Evolutionary conservation across 1,139 yeast species (phyloP), one percentile per base, ranked within the genome.

Genomic region (Saccharomyces hybrid): DNA sequence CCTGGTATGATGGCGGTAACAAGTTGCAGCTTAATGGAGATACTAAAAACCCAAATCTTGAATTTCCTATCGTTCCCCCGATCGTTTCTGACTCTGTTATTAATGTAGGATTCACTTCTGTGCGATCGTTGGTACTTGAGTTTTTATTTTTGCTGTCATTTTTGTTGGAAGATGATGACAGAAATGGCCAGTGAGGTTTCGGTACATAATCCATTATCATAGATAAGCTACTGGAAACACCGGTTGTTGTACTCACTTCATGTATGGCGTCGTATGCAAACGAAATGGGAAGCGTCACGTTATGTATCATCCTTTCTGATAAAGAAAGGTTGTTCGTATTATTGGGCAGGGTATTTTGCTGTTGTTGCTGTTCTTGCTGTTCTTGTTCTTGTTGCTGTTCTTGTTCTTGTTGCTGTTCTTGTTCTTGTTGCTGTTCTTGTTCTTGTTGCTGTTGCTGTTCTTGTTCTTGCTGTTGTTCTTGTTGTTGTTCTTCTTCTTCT

Each of bases 211-310:
- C 62, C 48, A 62, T 63, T 13, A 68, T 54, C 25, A 65, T 52
- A 0, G 70, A 66, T 46, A 68, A 56, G 50, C 70, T 67, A 46
- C 56, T 61, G 2, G 69, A 59, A 5, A 69, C 61, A 2, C 71
- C 72, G 0, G 71, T 62, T 20, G 70, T 65, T 2, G 57, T 54
- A n/a, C 72, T 70, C n/a, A 69, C 66, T 50, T 69, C 72, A 42
- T 66, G 70, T 11, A 68, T 62, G 1, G 70, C 65, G 56, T 69
- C 72, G 46, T 65, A 66, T 28, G 71, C 69, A 52, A 69, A 63
- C 0, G 68, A 55, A 16, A 68, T 56, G 1, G 72, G 72, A 27
- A 68, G 53, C 2, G 68, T 58, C 16, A 68, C 51, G 53, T 69
- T 69, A 52, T 66, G 68, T 5, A 38, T 16, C 44, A 38, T 9